Percentiles rank a stretch among this genome's conserved stretches.
Evolutionary conservation across 106 monocot species (phyloP).

Genomic region (Narthecium ossifragum): DNA sequence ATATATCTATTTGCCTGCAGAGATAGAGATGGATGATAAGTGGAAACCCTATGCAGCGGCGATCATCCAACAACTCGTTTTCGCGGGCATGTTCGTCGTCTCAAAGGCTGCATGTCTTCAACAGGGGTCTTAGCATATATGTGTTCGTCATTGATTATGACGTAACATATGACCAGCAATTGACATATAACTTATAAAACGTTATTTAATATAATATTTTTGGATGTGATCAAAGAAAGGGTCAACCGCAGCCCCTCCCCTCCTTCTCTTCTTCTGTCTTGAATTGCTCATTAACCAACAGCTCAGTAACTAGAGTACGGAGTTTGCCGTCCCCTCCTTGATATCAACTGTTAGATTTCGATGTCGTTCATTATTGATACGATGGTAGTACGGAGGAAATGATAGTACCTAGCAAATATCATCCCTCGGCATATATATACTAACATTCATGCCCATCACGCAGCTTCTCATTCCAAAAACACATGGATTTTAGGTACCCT

Average conservation of each 20-base stretch:
- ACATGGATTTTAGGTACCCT: slow-evolving; percentile 17
- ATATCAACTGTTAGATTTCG: too few relatives aligned
- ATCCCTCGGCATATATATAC: neutral
- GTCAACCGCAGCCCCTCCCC: neutral
- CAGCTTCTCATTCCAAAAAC: neutral
- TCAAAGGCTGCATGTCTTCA: slow-evolving; percentile 24
- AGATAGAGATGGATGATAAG: neutral
- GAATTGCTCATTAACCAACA: neutral
- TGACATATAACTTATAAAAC: too few relatives aligned
- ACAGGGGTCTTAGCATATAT: slow-evolving; percentile 19
- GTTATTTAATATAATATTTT: too few relatives aligned
- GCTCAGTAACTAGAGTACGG: neutral
- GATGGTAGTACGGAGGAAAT: neutral
- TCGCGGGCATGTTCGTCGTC: slow-evolving; percentile 17
- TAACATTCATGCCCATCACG: neutral
- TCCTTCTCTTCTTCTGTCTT: neutral
- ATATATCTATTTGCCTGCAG: too few relatives aligned
- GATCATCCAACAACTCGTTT: slow-evolving; percentile 9
- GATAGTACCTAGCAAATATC: slow-evolving; percentile 24
- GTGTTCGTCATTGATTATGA: slow-evolving; percentile 36
- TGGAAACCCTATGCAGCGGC: slow-evolving; percentile 2
- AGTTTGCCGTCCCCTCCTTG: too few relatives aligned
- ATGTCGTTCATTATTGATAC: too few relatives aligned
- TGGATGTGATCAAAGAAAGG: too few relatives aligned
- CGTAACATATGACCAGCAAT: too few relatives aligned